These are phyloP conservation scores for Colletotrichum viniferum DNA, from an alignment of 2,329 filamentous ascomycete species.

Conservation along the genomic window DNA sequence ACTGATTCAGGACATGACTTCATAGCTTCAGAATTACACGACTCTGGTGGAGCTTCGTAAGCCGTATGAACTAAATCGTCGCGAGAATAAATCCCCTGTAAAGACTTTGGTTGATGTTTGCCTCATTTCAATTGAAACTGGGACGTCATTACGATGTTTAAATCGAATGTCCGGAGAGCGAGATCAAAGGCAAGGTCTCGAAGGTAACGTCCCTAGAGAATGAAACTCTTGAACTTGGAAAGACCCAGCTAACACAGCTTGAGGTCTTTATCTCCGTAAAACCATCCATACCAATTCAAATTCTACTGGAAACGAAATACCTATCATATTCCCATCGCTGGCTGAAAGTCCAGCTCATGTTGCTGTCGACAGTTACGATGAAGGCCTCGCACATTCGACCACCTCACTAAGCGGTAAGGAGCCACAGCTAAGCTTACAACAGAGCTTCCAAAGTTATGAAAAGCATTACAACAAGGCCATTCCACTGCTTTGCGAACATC, in stretches of 20 bases:
- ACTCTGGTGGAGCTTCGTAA: neutral
- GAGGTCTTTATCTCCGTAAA: neutral
- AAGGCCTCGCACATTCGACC: neutral
- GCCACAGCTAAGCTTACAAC: accelerated
- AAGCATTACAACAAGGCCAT: neutral
- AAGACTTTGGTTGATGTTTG: neutral
- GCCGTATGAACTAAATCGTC: neutral
- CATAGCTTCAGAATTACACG: neutral
- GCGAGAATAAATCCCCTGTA: neutral
- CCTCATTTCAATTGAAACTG: neutral
- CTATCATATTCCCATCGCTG: neutral
- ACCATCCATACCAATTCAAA: neutral
- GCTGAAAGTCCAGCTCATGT: accelerated
- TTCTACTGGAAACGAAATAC: neutral
- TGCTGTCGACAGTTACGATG: neutral
- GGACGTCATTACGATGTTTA: neutral
- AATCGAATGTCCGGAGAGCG: neutral
- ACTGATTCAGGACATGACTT: neutral
- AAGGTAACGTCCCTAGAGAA: neutral
- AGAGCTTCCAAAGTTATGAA: accelerated
- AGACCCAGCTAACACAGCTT: neutral
- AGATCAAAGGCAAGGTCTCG: neutral
- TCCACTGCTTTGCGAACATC: accelerated
- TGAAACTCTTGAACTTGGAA: neutral
- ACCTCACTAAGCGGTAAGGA: neutral